Base-by-base conservation (phyloP, 2,329 filamentous ascomycete genomes). In the Talaromyces islandicus region DNA sequence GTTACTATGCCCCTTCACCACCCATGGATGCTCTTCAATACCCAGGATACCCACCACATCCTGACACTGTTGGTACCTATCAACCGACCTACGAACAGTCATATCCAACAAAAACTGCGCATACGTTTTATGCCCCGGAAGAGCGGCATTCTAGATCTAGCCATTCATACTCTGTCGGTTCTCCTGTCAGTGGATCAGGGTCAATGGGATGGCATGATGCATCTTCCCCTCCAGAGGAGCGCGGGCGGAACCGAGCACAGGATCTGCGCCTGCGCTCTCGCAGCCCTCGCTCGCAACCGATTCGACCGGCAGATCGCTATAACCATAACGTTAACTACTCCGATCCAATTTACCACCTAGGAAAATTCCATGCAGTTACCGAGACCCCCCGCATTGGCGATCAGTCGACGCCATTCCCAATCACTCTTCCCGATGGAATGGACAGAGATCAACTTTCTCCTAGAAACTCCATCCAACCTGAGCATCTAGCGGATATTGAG, bases 221-320 rank as follows among this genome's bases (percentile, higher is more conserved):
- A 25, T 59, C 58, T 14, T 54, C 53, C 46, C 59, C 58, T 38
- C 62, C 61, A 21, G 55, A 32, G 12, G 61, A 63, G 43, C 46
- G 65, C 41, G 64, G 65, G 25, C 67, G 66, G 35, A 64, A 60
- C 7, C 72, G 74, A 61, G 68, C 72, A 7, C 64, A 70, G 52
- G 66, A 74, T 29, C 64, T 76, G 5, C 71, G 74, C 54, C 65
- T 74, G 57, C 71, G 73, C 25, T 75, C 73, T 19, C 71, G 74
- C 29, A 74, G 71, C 56, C 74, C 74, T 7, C 68, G 65, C 25
- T 58, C 68, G 10, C 66, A 68, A 9, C 69, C 69, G 19, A 67
- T 67, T 27, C 62, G 60, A 11, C 65, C 66, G 1, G 64, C 69
- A 30, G 66, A 70, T 50, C 59, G 67, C 17, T 19, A 63, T 4